phyloP scores from a whole-genome alignment of 495 filamentous ascomycete genomes.

The Penicillium dipodomyicola region DNA sequence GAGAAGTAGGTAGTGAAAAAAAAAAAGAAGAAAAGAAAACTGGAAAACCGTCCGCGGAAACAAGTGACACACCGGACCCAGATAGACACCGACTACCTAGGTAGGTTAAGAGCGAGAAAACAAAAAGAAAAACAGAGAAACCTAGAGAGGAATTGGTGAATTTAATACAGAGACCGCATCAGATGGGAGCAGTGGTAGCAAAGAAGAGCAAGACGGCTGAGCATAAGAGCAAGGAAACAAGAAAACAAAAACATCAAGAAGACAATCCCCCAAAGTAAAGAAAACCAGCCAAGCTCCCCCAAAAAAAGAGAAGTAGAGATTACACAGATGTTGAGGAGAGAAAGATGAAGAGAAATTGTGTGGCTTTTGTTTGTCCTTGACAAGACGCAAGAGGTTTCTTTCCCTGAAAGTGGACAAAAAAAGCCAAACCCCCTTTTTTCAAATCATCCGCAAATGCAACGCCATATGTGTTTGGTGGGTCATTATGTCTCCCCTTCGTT shows the following conservation, averaged over 20 bases:
- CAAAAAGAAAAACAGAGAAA: constrained; percentile 23
- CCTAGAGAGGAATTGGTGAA: constrained; percentile 40
- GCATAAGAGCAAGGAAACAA: constrained; percentile 21
- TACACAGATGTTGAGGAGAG: constrained; percentile 42
- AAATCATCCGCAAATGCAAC: constrained; percentile 39
- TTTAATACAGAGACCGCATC: constrained; percentile 35
- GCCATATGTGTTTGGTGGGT: constrained; percentile 34
- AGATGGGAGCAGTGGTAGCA: constrained; percentile 27
- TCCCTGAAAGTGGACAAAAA: constrained; percentile 20
- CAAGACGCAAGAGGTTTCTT: constrained; percentile 16
- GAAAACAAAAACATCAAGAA: constrained; percentile 23
- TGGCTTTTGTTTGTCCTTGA: constrained; percentile 22
- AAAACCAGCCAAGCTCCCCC: constrained; percentile 46
- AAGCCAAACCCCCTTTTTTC: constrained; percentile 28
- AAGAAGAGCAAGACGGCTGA: constrained; percentile 22
- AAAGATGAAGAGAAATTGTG: constrained; percentile 31
- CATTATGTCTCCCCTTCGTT: constrained; percentile 13
- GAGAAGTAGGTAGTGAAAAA: constrained; percentile 8
- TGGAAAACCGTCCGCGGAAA: constrained; percentile 20
- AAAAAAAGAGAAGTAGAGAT: constrained; percentile 43
- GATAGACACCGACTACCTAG: constrained; percentile 26
- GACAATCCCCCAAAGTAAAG: constrained; percentile 21
- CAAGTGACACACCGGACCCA: constrained; percentile 27
- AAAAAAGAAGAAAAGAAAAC: constrained; percentile 17
- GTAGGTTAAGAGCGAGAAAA: constrained; percentile 17